Conservation (phyloP, 129 eudicot species). For the sunflower (Helianthus annuus) region DNA sequence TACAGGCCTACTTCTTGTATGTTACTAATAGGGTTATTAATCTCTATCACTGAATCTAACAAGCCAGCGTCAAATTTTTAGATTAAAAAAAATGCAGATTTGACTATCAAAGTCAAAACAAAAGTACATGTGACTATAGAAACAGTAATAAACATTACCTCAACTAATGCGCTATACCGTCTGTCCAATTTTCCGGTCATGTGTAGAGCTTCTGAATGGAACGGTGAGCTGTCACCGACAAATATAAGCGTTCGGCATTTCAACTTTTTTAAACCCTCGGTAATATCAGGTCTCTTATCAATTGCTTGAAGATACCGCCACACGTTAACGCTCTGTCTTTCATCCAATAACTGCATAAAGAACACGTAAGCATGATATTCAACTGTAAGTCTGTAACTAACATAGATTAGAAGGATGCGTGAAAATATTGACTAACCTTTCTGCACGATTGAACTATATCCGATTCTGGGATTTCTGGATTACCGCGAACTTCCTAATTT, state of each 20-base stretch:
- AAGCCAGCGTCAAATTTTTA: neutral
- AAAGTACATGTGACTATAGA: neutral
- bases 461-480: conserved; percentile 82
- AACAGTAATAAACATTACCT: conserved; percentile 47
- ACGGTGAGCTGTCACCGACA: conserved; percentile 86
- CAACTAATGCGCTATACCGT: conserved; percentile 90
- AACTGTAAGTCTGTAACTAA: neutral
- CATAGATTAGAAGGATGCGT: neutral
- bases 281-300: conserved; percentile 81
- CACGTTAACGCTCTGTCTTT: conserved; percentile 84
- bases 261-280: conserved; percentile 69
- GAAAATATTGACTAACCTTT: conserved; percentile 54
- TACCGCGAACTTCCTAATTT: conserved; percentile 89
- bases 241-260: conserved; percentile 89
- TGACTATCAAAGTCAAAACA: conserved; percentile 15
- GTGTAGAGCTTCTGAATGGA: conserved; percentile 85
- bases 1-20: neutral
- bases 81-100: neutral
- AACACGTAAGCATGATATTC: conserved; percentile 11
- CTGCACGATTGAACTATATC: conserved; percentile 96
- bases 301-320: conserved; percentile 95
- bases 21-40: neutral
- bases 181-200: conserved; percentile 81
- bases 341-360: conserved; percentile 69
- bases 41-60: neutral